Conservation (phyloP, 257 asterid species). For the Lycium barbarum region DNA sequence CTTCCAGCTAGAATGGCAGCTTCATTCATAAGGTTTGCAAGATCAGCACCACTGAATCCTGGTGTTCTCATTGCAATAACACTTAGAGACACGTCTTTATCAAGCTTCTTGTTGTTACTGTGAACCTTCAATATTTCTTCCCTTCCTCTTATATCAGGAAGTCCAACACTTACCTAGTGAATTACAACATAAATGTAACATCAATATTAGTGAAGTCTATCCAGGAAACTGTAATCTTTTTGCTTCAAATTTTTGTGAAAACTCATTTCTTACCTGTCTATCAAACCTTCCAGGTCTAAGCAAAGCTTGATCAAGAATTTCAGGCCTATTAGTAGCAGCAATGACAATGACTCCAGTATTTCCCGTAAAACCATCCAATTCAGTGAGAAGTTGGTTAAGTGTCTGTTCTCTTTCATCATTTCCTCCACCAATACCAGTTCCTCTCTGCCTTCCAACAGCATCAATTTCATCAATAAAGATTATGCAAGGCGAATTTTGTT, state of each 20-base stretch:
- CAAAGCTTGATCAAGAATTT: constrained; percentile 72
- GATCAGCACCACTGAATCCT: constrained; percentile 78
- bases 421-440: constrained; percentile 85
- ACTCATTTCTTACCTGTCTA: constrained; percentile 51
- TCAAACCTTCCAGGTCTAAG: constrained; percentile 78
- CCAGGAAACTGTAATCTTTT: not conserved
- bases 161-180: constrained; percentile 59
- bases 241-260: not conserved
- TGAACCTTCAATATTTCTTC: constrained; percentile 65
- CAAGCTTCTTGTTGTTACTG: constrained; percentile 55
- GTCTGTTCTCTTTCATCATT: constrained; percentile 83
- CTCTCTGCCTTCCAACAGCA: constrained; percentile 77
- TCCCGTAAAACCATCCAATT: constrained; percentile 71
- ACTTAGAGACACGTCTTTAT: constrained; percentile 50
- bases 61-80: constrained; percentile 78
- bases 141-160: constrained; percentile 71
- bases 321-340: constrained; percentile 76
- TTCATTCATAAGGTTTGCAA: constrained; percentile 75
- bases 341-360: constrained; percentile 66
- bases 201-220: not conserved
- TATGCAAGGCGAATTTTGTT: constrained; percentile 59
- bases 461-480: constrained; percentile 75
- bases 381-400: constrained; percentile 68
- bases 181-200: constrained; percentile 11
- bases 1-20: constrained; percentile 82